Percentiles rank a stretch among this genome's conserved stretches.
phyloP scores from a whole-genome alignment of 1,284 basidiomycete genomes.

The Polyporus tsugae region DNA sequence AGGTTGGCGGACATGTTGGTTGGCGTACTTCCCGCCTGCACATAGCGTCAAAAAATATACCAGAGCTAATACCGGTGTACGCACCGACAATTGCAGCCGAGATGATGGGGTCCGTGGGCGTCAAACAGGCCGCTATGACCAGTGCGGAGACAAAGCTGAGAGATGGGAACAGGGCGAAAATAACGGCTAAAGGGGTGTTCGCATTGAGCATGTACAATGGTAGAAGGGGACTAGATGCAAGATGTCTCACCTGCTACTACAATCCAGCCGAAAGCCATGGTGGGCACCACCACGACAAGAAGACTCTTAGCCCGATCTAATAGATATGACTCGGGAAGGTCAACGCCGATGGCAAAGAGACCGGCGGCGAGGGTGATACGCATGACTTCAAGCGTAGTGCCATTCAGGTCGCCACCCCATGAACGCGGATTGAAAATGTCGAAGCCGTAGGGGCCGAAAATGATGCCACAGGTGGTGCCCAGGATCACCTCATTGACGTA shows the following conservation, averaged over 20 bases:
- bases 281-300: constrained; percentile 73
- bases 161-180: constrained; percentile 74
- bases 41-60: not conserved
- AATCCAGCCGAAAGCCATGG: constrained; percentile 83
- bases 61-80: constrained; percentile 42
- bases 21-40: constrained; percentile 87
- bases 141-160: constrained; percentile 80
- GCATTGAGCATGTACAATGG: not conserved
- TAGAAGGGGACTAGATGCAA: too few relatives aligned
- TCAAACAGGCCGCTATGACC: constrained; percentile 89
- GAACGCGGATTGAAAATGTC: constrained; percentile 82
- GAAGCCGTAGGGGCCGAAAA: constrained; percentile 79
- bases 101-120: constrained; percentile 92
- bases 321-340: constrained; percentile 75
- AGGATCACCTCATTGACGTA: constrained; percentile 95
- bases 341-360: constrained; percentile 78
- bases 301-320: constrained; percentile 66
- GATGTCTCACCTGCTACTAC: constrained; percentile 61
- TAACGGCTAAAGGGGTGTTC: constrained; percentile 33
- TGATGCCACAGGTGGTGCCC: constrained; percentile 81
- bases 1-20: constrained; percentile 86
- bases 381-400: constrained; percentile 82
- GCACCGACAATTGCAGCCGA: constrained; percentile 68
- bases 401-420: constrained; percentile 69
- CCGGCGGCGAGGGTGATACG: constrained; percentile 75